phyloP scores from a whole-genome alignment of 306 rosid genomes.

The Arachis stenosperma region DNA sequence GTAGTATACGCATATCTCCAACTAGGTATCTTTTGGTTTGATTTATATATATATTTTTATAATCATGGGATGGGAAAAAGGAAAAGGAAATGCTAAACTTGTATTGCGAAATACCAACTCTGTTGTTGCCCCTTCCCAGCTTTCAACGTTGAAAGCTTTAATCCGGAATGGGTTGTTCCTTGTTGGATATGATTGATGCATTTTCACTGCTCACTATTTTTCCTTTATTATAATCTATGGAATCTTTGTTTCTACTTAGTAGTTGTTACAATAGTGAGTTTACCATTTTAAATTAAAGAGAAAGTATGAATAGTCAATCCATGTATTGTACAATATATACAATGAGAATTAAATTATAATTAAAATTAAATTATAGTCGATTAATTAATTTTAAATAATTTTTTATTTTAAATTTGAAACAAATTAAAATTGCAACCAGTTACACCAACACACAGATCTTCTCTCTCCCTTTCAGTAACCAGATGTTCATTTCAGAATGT shows the following conservation, averaged over 20 bases:
- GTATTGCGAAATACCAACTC: conserved; percentile 28
- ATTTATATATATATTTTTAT: conserved; percentile 1
- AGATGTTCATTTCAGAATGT: no score
- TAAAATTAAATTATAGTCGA: no score
- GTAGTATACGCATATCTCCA: neutral
- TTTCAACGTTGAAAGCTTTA: conserved; percentile 16
- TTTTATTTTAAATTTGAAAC: no score
- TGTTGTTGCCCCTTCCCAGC: conserved; percentile 14
- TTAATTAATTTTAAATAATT: no score
- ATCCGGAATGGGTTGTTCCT: neutral
- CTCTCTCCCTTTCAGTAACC: no score
- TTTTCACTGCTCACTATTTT: neutral
- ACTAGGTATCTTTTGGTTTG: conserved; percentile 39
- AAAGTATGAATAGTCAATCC: no score
- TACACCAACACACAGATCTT: no score
- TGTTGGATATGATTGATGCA: neutral
- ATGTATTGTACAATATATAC: no score
- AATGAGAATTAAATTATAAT: no score
- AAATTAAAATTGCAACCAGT: no score
- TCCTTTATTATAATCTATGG: neutral
- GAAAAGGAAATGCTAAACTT: conserved; percentile 56
- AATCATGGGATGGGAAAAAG: conserved; percentile 39
- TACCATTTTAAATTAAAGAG: no score
- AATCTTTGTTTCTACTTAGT: neutral
- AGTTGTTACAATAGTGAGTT: neutral